A percentile compares a stretch with the other conserved stretches of the same genome.
Evolutionary conservation across 495 filamentous ascomycete species (phyloP).

Genomic region (Pyrenula aspistea): DNA sequence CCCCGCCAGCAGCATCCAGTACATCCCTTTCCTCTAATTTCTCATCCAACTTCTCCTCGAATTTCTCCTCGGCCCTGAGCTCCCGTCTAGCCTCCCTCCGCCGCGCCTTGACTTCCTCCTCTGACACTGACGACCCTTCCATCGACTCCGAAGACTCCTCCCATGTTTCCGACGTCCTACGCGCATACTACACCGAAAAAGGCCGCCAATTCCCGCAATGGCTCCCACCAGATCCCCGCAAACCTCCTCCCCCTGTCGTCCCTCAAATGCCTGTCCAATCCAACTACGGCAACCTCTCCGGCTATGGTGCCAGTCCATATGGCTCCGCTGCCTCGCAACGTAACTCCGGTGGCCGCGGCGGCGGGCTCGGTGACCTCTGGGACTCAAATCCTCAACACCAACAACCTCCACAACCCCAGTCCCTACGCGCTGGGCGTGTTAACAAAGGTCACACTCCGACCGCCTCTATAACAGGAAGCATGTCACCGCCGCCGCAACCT

Average conservation of each 20-base stretch:
- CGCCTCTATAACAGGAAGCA: constrained; percentile 15
- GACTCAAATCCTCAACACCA: constrained; percentile 37
- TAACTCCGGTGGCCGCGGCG: constrained; percentile 18
- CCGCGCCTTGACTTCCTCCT: constrained; percentile 61
- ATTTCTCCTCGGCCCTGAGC: constrained; percentile 69
- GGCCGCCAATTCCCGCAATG: constrained; percentile 70
- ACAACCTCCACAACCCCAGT: constrained; percentile 31
- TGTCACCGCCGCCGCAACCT: constrained; percentile 19
- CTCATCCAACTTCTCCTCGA: constrained; percentile 53
- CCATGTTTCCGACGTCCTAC: constrained; percentile 88
- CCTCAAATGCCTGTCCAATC: constrained; percentile 37
- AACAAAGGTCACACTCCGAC: constrained; percentile 7
- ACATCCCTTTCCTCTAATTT: constrained; percentile 1
- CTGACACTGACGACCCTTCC: constrained; percentile 52
- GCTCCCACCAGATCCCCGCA: constrained; percentile 80
- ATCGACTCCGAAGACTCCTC: constrained; percentile 84
- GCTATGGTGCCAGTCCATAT: constrained; percentile 33
- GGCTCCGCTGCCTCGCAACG: constrained; percentile 19
- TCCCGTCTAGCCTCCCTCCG: constrained; percentile 71
- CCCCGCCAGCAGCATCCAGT: constrained; percentile 1
- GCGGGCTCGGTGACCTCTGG: constrained; percentile 72
- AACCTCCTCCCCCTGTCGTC: constrained; percentile 44
- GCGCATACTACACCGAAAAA: constrained; percentile 88
- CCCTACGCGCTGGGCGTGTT: constrained; percentile 11
- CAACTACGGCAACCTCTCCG: constrained; percentile 29